These are phyloP conservation scores for Trichoderma asperelloides DNA, from an alignment of 495 filamentous ascomycete genomes.

Conservation along the genomic window DNA sequence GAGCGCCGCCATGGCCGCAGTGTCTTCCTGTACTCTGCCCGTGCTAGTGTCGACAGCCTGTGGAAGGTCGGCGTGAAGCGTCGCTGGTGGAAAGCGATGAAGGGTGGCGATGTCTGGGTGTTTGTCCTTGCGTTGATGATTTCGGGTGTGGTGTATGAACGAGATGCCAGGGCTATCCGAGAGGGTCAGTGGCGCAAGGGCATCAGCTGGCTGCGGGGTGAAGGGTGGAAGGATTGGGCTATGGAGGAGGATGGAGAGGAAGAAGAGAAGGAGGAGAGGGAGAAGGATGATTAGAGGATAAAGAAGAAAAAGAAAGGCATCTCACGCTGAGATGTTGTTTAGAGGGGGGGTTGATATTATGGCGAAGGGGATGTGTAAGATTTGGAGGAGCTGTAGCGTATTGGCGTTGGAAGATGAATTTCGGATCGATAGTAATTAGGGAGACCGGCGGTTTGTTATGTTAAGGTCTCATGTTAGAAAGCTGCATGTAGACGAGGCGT, in stretches of 20 bases:
- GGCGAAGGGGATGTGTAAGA: background rate
- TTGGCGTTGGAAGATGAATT: background rate
- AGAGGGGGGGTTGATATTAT: background rate
- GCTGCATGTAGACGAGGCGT: background rate
- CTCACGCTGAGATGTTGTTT: background rate
- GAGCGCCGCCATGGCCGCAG: constrained; percentile 50
- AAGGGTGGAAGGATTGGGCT: constrained; percentile 39
- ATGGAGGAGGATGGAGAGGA: constrained; percentile 29
- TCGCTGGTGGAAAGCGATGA: constrained; percentile 70
- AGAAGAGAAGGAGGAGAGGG: constrained; percentile 23
- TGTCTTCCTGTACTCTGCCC: constrained; percentile 62
- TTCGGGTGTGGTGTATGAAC: constrained; percentile 71
- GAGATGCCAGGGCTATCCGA: constrained; percentile 54
- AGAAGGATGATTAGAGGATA: constrained; percentile 13
- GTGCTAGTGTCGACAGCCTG: constrained; percentile 64
- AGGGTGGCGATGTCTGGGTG: constrained; percentile 72
- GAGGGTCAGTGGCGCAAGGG: constrained; percentile 62
- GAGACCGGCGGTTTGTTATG: background rate
- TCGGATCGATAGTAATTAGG: background rate
- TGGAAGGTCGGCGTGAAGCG: constrained; percentile 91
- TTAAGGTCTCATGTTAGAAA: background rate
- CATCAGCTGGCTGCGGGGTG: constrained; percentile 63
- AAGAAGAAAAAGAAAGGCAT: background rate
- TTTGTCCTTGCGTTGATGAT: constrained; percentile 69
- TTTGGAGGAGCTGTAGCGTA: background rate